Percentiles rank a stretch among this genome's conserved stretches.
phyloP scores from a whole-genome alignment of 192 early-diverging fungal genomes.

The Podila epicladia region DNA sequence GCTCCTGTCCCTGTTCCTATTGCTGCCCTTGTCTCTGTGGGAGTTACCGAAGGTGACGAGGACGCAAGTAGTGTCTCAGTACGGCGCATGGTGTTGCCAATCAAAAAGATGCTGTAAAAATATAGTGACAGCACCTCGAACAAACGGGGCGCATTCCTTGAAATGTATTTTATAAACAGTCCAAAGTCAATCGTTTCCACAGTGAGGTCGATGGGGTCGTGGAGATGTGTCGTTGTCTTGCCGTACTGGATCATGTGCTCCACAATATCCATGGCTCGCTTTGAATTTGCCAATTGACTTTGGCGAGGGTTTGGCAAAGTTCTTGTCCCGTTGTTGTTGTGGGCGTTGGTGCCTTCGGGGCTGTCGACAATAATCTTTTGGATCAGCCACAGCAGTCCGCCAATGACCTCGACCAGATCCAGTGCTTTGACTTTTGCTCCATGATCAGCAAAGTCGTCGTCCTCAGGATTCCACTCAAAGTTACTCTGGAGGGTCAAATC shows the following conservation, averaged over 20 bases:
- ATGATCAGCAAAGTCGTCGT: conserved; percentile 9
- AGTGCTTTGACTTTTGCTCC: conserved; percentile 29
- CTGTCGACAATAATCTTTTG: conserved; percentile 7
- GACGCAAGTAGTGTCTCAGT: background rate
- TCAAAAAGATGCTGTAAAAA: conserved; percentile 56
- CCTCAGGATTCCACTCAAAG: conserved; percentile 47
- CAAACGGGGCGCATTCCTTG: conserved; percentile 53
- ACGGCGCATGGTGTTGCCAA: conserved; percentile 33
- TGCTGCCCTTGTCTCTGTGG: background rate
- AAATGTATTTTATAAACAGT: conserved; percentile 33
- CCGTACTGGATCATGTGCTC: conserved; percentile 41
- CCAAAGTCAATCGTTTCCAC: conserved; percentile 25
- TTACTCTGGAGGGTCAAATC: conserved; percentile 23
- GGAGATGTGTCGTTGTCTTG: background rate
- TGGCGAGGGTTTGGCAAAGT: background rate
- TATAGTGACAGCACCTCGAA: conserved; percentile 54
- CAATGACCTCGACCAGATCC: conserved; percentile 33
- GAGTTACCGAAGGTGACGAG: background rate
- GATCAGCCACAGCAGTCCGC: conserved; percentile 32
- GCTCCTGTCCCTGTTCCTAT: background rate
- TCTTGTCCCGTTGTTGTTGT: background rate
- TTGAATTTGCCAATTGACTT: conserved; percentile 4
- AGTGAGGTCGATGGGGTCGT: conserved; percentile 15
- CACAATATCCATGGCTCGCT: conserved; percentile 19
- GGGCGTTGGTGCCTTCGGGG: conserved; percentile 1